Evolutionary conservation across 2,329 filamentous ascomycete genomes (phyloP), one percentile per base, ranked within the genome.

Genomic region (Botrytis porri): DNA sequence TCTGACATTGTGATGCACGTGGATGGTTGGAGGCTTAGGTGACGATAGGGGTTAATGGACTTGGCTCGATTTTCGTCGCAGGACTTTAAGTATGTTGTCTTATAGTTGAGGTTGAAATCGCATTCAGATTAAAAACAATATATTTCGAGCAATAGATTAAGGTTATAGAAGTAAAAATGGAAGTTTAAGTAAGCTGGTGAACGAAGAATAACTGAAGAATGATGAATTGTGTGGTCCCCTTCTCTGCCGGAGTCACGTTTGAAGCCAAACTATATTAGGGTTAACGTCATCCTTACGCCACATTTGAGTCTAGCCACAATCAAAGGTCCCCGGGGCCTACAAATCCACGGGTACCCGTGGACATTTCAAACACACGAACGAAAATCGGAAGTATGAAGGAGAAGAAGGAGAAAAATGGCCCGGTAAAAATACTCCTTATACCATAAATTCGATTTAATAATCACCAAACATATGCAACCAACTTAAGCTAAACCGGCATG

Each of bases 1-100:
- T 71, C 35, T 32, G 61, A 43, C 61, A 59, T 67, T 41, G 25
- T 72, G 37, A 16, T 64, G 45, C 43, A 43, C 29, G 48, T 43
- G 48, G 6, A 37, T 60, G 37, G 9, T 67, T 67, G 54, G 14
- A 32, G 3, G 35, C 10, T 65, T 35, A 9, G n/a, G 20, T 37
- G 29, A n/a, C 1, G 35, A 57, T 57, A 57, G 35, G 25, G 65
- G 48, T 32, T 57, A 4, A 20, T 57, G 48, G 48, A 16, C n/a
- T 67, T 48, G 41, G 12, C 41, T 35, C 18, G 14, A 9, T 64
- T 64, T 64, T 45, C 9, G 41, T 35, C 35, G 29, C 20, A 14
- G 62, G 12, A 25, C n/a, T 48, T 32, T 65, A 20, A 7, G 25
- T 22, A 22, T 25, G 16, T 67, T 37, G 12, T 48, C 29, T 29